Evolutionary conservation across 2,329 filamentous ascomycete species (phyloP).

Genomic region (Colletotrichum salicis): DNA sequence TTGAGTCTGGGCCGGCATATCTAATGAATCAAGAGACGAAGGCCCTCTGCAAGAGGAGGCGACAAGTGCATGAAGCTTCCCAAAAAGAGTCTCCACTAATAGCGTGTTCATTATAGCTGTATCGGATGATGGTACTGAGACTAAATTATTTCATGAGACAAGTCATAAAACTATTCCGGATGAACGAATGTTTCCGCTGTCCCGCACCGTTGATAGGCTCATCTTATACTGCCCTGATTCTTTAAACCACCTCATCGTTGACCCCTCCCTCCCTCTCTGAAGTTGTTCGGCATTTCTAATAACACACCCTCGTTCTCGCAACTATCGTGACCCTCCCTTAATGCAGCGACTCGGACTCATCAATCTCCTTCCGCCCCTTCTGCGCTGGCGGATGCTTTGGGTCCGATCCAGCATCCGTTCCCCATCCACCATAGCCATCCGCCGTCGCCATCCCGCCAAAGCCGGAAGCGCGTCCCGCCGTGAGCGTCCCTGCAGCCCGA

Average conservation of each 20-base stretch:
- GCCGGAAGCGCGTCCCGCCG: constrained; percentile 44
- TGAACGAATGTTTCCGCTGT: not conserved
- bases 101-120: not conserved
- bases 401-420: constrained; percentile 41
- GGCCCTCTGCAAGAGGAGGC: not conserved
- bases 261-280: not conserved
- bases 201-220: not conserved
- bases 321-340: not conserved
- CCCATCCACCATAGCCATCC: constrained; percentile 49
- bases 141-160: not conserved
- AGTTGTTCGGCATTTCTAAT: not conserved
- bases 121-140: not conserved
- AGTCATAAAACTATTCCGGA: not conserved
- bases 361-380: constrained; percentile 15
- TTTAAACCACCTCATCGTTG: not conserved
- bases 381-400: constrained; percentile 49
- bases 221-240: not conserved
- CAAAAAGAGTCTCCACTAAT: not conserved
- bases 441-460: constrained; percentile 44
- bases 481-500: constrained; percentile 48
- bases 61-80: not conserved
- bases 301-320: constrained; percentile 1
- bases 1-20: not conserved
- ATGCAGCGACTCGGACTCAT: constrained; percentile 5
- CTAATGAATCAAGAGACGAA: not conserved